A percentile compares a stretch with the other conserved stretches of the same genome.
phyloP scores from a whole-genome alignment of 805 yeast species.

The Starmerella geochares region DNA sequence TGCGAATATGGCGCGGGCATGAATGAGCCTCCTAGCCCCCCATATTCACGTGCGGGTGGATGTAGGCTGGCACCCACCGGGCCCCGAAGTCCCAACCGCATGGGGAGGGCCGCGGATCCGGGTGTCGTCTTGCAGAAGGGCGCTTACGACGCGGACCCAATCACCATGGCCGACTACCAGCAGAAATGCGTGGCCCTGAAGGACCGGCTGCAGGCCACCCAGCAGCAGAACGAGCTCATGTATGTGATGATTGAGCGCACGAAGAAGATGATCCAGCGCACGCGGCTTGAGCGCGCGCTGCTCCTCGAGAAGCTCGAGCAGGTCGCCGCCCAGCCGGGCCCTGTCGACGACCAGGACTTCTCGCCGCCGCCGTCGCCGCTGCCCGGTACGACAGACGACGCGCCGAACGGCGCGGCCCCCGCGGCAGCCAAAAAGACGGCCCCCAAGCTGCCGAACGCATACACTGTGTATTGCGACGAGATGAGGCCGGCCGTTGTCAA shows the following conservation, averaged over 20 bases:
- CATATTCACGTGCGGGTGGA: neutral
- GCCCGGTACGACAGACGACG: neutral
- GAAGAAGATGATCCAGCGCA: constrained; percentile 60
- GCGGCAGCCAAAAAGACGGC: neutral
- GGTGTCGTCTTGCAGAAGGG: neutral
- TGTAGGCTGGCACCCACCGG: neutral
- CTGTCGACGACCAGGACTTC: constrained; percentile 11
- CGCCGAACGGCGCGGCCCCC: neutral
- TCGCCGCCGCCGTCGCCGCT: constrained; percentile 18
- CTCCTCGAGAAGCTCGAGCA: constrained; percentile 67
- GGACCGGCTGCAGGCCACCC: constrained; percentile 58
- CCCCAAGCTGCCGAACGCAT: constrained; percentile 47
- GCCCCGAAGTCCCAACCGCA: constrained; percentile 5
- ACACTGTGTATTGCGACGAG: constrained; percentile 73
- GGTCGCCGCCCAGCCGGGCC: constrained; percentile 8
- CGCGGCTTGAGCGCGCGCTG: constrained; percentile 72
- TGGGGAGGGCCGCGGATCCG: neutral
- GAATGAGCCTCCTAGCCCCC: neutral
- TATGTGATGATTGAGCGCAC: constrained; percentile 70
- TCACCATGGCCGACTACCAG: constrained; percentile 30
- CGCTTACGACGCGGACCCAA: constrained; percentile 1
- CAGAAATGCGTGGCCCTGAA: constrained; percentile 65
- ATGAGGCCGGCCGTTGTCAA: constrained; percentile 65
- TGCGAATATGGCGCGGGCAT: neutral
- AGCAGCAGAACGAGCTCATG: constrained; percentile 65